Conservation (phyloP, 352 stramenopile genomes). For the Phytophthora idaei region DNA sequence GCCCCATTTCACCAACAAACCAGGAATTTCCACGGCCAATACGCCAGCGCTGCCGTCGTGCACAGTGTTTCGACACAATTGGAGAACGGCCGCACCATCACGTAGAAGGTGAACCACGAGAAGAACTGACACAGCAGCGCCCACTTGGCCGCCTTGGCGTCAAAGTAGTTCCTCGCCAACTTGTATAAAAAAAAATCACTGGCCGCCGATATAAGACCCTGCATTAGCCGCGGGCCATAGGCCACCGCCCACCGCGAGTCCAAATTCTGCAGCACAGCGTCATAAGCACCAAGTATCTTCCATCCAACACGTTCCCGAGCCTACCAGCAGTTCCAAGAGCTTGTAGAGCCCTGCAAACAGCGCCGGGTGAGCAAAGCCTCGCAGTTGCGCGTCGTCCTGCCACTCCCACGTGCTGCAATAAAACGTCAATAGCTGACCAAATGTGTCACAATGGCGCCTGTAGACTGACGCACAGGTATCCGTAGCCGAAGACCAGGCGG, state of each 20-base stretch:
- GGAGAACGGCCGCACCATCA: constrained; percentile 86
- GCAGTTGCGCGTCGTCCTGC: constrained; percentile 67
- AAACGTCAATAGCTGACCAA: constrained; percentile 4
- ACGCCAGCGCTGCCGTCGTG: constrained; percentile 70
- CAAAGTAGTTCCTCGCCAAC: constrained; percentile 67
- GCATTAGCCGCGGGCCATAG: constrained; percentile 75
- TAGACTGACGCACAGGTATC: constrained; percentile 59
- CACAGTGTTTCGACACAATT: constrained; percentile 87
- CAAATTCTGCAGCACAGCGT: constrained; percentile 46
- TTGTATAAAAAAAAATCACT: constrained; percentile 84
- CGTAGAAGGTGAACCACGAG: constrained; percentile 90
- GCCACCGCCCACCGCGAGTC: constrained; percentile 86
- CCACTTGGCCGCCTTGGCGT: constrained; percentile 67
- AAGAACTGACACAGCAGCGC: constrained; percentile 75
- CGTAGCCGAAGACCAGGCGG: constrained; percentile 86
- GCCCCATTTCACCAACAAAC: constrained; percentile 25
- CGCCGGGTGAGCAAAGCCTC: constrained; percentile 78
- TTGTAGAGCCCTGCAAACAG: constrained; percentile 87
- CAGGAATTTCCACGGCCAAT: constrained; percentile 83
- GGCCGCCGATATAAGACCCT: constrained; percentile 66
- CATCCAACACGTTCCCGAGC: background rate
- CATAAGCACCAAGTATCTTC: constrained; percentile 2
- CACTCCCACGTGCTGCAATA: constrained; percentile 85
- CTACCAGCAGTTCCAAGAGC: constrained; percentile 62
- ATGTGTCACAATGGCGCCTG: background rate